Conservation (phyloP, 2,329 filamentous ascomycete genomes). For the Venturia aucupariae region DNA sequence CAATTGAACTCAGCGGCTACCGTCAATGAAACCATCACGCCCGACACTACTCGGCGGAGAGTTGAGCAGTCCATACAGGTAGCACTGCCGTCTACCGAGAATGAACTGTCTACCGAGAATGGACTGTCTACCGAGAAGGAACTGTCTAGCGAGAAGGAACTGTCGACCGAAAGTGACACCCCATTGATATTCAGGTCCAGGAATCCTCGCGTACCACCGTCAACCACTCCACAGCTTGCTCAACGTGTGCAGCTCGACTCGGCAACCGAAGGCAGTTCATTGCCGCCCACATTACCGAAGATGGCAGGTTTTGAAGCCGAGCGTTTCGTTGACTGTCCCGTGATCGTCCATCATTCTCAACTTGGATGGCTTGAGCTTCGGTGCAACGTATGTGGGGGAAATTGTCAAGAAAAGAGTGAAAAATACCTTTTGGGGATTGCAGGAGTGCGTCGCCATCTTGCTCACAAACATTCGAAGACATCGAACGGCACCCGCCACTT, state of each 20-base stretch:
- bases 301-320: not conserved
- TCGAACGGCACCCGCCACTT: not conserved
- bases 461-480: not conserved
- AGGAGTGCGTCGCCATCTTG: not conserved
- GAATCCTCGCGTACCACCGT: not conserved
- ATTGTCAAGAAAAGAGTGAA: not conserved
- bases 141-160: not conserved
- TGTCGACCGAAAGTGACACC: not conserved
- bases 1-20: not conserved
- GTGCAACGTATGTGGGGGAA: not conserved
- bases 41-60: not conserved
- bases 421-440: not conserved
- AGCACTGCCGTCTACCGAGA: not conserved
- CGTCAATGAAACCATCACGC: not conserved
- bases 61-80: not conserved
- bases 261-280: no score
- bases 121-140: not conserved
- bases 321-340: not conserved
- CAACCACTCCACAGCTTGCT: not conserved
- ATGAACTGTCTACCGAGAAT: not conserved
- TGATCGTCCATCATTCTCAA: not conserved
- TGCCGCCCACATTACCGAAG: not conserved
- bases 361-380: slow-evolving; percentile 5
- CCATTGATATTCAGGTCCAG: not conserved
- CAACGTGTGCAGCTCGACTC: not conserved